Percentiles rank a stretch among this genome's conserved stretches.
phyloP scores from a whole-genome alignment of 2,329 filamentous ascomycete species.

The Pseudogymnoascus sp. region DNA sequence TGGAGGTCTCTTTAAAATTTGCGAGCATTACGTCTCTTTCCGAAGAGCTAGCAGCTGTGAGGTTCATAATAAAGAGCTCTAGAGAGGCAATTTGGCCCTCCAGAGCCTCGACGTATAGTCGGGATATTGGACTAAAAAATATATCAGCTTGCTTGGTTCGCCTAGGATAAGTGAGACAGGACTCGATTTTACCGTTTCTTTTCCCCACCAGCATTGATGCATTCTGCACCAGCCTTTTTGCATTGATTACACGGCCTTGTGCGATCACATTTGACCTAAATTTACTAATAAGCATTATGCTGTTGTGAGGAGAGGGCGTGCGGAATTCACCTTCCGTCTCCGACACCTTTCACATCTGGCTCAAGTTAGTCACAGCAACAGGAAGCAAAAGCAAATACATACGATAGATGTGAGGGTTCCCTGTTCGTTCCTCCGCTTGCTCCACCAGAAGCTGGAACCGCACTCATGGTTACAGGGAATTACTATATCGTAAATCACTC shows the following conservation, averaged over 20 bases:
- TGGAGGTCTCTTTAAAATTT: conserved; percentile 26
- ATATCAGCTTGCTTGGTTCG: not conserved
- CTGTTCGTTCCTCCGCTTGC: conserved; percentile 6
- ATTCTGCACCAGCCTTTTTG: conserved; percentile 35
- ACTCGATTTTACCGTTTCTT: conserved; percentile 33
- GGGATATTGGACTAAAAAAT: conserved; percentile 35
- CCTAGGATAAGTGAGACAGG: not conserved
- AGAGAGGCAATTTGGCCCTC: conserved; percentile 41
- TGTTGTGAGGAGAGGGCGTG: not conserved
- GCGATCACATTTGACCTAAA: conserved; percentile 48
- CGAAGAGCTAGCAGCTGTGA: conserved; percentile 34
- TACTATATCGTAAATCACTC: not conserved
- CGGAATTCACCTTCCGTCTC: conserved; percentile 33
- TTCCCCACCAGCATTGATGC: conserved; percentile 35
- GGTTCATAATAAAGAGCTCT: conserved; percentile 38
- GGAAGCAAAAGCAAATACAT: not conserved
- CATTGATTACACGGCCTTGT: conserved; percentile 45
- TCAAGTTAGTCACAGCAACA: not conserved
- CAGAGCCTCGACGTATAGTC: conserved; percentile 41
- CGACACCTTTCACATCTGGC: conserved; percentile 38
- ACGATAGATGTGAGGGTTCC: conserved; percentile 6
- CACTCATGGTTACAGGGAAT: not conserved
- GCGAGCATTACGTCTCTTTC: conserved; percentile 38
- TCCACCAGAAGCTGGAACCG: not conserved
- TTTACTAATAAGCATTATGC: conserved; percentile 15